A percentile compares a stretch with the other conserved stretches of the same genome.
Conservation (phyloP, 208 protist species). For the Trypanosoma scelopori region DNA sequence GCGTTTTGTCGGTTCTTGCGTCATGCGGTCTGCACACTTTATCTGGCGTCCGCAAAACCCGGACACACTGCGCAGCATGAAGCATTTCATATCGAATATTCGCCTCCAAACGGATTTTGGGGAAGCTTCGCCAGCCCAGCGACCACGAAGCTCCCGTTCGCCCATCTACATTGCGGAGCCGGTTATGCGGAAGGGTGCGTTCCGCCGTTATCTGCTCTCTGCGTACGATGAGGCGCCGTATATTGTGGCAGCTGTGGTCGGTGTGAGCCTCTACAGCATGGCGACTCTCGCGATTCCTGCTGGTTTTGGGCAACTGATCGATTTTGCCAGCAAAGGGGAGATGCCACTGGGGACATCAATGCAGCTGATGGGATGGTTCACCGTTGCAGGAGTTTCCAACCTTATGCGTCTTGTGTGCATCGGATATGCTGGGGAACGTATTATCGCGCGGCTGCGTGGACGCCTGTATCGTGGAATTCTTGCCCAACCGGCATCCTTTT, state of each 20-base stretch:
- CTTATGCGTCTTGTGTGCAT: conserved; percentile 72
- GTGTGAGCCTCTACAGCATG: conserved; percentile 72
- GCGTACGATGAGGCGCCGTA: conserved; percentile 48
- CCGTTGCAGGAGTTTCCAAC: conserved; percentile 65
- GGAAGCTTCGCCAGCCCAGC: conserved; percentile 59
- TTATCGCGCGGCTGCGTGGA: conserved; percentile 71
- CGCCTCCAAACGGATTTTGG: conserved; percentile 75
- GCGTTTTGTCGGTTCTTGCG: background rate
- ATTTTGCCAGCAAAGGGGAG: conserved; percentile 77
- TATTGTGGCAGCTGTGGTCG: conserved; percentile 65
- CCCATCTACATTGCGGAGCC: conserved; percentile 76
- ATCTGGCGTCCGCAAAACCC: conserved; percentile 54
- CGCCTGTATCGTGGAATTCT: conserved; percentile 67
- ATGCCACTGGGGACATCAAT: conserved; percentile 75
- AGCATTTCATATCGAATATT: conserved; percentile 36
- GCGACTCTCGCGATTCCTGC: conserved; percentile 84
- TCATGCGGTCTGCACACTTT: conserved; percentile 43
- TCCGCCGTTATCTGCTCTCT: conserved; percentile 55
- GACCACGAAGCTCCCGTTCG: conserved; percentile 40
- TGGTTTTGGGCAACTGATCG: conserved; percentile 82
- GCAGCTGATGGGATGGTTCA: conserved; percentile 78
- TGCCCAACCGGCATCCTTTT: conserved; percentile 71
- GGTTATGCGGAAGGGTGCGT: conserved; percentile 48
- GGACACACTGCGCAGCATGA: conserved; percentile 19
- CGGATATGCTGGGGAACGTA: conserved; percentile 70